phyloP scores from a whole-genome alignment of 495 filamentous ascomycete species.

The Thermochaetoides thermophila region DNA sequence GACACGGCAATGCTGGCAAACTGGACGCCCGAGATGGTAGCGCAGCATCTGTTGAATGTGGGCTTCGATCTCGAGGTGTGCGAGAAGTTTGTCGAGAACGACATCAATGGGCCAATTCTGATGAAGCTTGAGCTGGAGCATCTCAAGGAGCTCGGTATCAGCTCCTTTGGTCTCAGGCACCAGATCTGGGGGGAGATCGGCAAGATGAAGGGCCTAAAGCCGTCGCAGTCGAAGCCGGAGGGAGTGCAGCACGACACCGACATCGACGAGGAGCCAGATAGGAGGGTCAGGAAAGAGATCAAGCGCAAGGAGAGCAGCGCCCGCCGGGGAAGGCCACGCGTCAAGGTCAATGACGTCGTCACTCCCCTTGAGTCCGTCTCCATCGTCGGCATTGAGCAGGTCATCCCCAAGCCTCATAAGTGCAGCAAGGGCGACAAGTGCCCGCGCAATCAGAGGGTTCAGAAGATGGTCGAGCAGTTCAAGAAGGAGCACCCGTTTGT shows the following conservation, averaged over 20 bases:
- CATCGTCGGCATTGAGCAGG: constrained; percentile 82
- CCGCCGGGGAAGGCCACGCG: constrained; percentile 25
- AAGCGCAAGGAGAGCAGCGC: constrained; percentile 23
- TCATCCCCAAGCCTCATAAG: constrained; percentile 67
- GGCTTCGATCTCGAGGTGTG: constrained; percentile 58
- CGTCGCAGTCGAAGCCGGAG: too few relatives aligned
- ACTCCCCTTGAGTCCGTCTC: constrained; percentile 70
- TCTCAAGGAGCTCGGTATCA: constrained; percentile 82
- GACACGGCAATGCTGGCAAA: constrained; percentile 40
- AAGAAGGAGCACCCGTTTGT: constrained; percentile 54
- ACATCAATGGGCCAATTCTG: constrained; percentile 75
- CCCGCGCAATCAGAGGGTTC: constrained; percentile 59
- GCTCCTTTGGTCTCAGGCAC: constrained; percentile 85
- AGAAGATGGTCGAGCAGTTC: constrained; percentile 50
- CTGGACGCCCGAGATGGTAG: constrained; percentile 67
- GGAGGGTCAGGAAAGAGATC: constrained; percentile 24
- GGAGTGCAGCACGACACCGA: constrained; percentile 40
- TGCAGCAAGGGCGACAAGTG: constrained; percentile 89
- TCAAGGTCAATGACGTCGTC: constrained; percentile 45
- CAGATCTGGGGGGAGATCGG: constrained; percentile 75
- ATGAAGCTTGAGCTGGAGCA: constrained; percentile 80
- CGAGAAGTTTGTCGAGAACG: constrained; percentile 76
- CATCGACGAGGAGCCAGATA: constrained; percentile 38
- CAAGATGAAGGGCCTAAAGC: constrained; percentile 46
- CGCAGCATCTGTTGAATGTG: constrained; percentile 57